Conservation (phyloP, 176 grass and related monocot genomes). For the Paspalum notatum region DNA sequence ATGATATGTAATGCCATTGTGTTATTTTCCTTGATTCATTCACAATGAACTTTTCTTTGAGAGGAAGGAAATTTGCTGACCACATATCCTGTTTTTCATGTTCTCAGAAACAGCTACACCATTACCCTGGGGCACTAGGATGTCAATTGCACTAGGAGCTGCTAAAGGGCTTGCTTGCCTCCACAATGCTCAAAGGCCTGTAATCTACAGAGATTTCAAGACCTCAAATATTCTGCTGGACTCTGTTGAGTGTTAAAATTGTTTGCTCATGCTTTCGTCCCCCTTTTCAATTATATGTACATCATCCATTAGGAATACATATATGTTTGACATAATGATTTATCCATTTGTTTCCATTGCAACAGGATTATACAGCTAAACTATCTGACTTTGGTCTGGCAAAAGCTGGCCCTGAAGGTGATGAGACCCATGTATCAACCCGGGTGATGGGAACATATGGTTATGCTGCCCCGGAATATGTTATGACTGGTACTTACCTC, state of each 20-base stretch:
- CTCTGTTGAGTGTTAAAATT: conserved; percentile 69
- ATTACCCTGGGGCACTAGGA: conserved; percentile 91
- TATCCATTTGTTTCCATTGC: conserved; percentile 40
- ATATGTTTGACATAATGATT: conserved; percentile 14
- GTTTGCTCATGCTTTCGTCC: conserved; percentile 11
- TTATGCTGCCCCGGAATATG: conserved; percentile 99
- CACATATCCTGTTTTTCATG: background rate
- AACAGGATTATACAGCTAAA: conserved; percentile 95
- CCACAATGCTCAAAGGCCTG: conserved; percentile 85
- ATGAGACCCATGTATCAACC: conserved; percentile 97
- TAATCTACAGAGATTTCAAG: conserved; percentile 99
- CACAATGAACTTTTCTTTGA: background rate
- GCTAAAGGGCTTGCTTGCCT: conserved; percentile 97
- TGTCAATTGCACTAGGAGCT: conserved; percentile 95
- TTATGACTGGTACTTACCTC: conserved; percentile 88
- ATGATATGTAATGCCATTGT: background rate
- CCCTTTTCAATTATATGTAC: conserved; percentile 33
- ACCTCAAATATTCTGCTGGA: conserved; percentile 99
- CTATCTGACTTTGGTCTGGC: conserved; percentile 97
- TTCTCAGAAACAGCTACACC: conserved; percentile 72
- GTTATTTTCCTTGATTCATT: background rate
- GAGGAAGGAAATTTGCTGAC: conserved; percentile 31
- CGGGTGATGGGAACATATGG: conserved; percentile 98
- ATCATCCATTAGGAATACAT: background rate
- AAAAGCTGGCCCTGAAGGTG: conserved; percentile 96